Base-by-base conservation (phyloP, 2,329 filamentous ascomycete species). In the Neonectria ditissima region DNA sequence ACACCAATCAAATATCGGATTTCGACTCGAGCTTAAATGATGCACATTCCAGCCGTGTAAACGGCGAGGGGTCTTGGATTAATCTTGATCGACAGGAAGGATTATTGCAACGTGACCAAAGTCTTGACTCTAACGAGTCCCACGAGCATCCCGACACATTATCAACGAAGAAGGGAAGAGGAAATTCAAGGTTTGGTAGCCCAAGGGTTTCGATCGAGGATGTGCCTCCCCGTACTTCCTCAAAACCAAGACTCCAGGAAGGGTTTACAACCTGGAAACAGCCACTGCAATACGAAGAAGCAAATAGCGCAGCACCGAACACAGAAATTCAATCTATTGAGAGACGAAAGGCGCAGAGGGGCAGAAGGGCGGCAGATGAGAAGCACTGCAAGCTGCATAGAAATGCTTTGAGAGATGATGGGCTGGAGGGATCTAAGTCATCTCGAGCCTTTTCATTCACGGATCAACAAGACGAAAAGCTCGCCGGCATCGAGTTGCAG, bases 201-300 rank as follows among this genome's bases (percentile, higher is more conserved):
- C 65, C 70, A 3, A 61, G 30, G 4, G 54, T 75, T 14, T 72
- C 68, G 3, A 47, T 73, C 2, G 67, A 73, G 2, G 62, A 69
- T 5, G 63, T 77, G 1, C 73, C 75, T 34, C 74, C 69, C 30
- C 70, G 75, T 2, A 74, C 66, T 14, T 78, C 74, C 1, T 77
- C 76, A 7, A 75, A 67, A 51, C 65, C 55, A 28, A 54, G 47
- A 20, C 32, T 8, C 3, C 52, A 41, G 4, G 24, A 22, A 37
- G 59, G 48, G 20, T 10, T 47, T 16, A 14, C 37, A 48, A 48
- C 2, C 2, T 43, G 3, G 20, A 51, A 13, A 30, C 26, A 62
- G 11, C 22, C 24, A 43, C 39, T 30, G 11, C 13, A 18, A 8
- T 22, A 20, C 20, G 9, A 44, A 14, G 24, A 14, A 2, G 8